Evolutionary conservation across 805 yeast genomes (phyloP), one percentile per base, ranked within the genome.

Genomic region (Teunomyces tritomae): DNA sequence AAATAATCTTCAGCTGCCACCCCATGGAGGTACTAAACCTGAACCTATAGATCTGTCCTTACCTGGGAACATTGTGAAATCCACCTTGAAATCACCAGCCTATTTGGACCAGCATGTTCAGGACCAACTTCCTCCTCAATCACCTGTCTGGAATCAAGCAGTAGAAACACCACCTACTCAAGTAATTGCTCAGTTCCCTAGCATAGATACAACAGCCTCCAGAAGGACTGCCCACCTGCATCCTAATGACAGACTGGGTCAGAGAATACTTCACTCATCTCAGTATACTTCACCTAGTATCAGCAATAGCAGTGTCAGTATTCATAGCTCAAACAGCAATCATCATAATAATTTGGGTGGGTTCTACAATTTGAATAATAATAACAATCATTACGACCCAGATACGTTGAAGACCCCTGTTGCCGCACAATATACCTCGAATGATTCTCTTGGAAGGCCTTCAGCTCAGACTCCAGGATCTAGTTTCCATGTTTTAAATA

Each of bases 401-500:
- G 49, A 47, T 8, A 35, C 27, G 6, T 30, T 43, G 29, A 47
- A 39, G 35, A 47, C 49, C 2, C 49, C 49, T 8, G 17, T 44
- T 9, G 11, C 37, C 5, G 17, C 16, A 3, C 32, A 29, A 9
- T 34, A 16, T 17, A 28, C 42, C 3, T 40, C 49, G 3, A 34
- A 17, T 27, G 47, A 37, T 14, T 37, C 43, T 11, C 13, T 45
- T 10, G 16, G 43, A 3, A 45, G 34, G 16, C 47, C 44, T 10
- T 8, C 47, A 36, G 42, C 37, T 28, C 47, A 36, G 8, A 44
- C 47, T 3, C 42, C 47, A 17, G 43, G 47, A 8, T 36, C 43
- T 54, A 52, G 57, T 26, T 58, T 58, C 43, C 50, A 52, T 11
- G 53, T 57, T 4, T 36, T 57, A 10, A 42, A 43, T 4, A 45